Conservation (phyloP, 495 filamentous ascomycete genomes). For the Lasiosphaeris hirsuta region DNA sequence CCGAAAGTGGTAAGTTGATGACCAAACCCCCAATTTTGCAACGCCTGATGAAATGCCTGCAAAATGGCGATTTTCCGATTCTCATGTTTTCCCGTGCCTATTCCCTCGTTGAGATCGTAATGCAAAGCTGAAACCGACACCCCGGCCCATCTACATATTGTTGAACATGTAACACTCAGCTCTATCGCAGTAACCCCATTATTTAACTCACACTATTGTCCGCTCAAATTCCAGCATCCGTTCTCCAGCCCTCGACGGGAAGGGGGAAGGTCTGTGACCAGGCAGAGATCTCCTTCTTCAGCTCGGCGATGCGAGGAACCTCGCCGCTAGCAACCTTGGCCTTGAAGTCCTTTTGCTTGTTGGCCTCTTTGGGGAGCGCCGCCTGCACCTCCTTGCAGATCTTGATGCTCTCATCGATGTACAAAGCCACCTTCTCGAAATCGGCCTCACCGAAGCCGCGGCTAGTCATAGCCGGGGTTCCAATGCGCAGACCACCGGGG, state of each 20-base stretch:
- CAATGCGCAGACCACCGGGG: slow-evolving; percentile 90
- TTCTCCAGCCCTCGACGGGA: slow-evolving; percentile 68
- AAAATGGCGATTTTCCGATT: slow-evolving; percentile 32
- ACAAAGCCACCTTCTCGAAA: slow-evolving; percentile 84
- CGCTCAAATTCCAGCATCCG: slow-evolving; percentile 46
- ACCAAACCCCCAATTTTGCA: slow-evolving; percentile 32
- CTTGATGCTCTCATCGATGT: slow-evolving; percentile 81
- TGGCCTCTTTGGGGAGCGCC: slow-evolving; percentile 87
- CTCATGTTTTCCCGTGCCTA: slow-evolving; percentile 17
- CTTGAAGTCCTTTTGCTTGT: slow-evolving; percentile 99
- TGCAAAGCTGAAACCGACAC: slow-evolving; percentile 24
- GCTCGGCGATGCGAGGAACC: slow-evolving; percentile 70
- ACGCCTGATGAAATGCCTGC: slow-evolving; percentile 37
- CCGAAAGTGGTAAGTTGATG: slow-evolving; percentile 33
- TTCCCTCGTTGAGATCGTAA: slow-evolving; percentile 30
- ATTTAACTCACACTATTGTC: not conserved
- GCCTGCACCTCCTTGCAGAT: slow-evolving; percentile 81
- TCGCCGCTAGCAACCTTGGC: slow-evolving; percentile 77
- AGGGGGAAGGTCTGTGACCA: slow-evolving; percentile 94
- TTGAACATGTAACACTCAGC: slow-evolving; percentile 16
- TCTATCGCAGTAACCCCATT: not conserved
- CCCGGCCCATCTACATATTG: slow-evolving; percentile 21
- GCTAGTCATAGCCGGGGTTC: slow-evolving; percentile 94
- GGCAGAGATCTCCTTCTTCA: slow-evolving; percentile 81
- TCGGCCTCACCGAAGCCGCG: slow-evolving; percentile 91